phyloP scores from a whole-genome alignment of 495 filamentous ascomycete genomes.

The Tuber magnatum region DNA sequence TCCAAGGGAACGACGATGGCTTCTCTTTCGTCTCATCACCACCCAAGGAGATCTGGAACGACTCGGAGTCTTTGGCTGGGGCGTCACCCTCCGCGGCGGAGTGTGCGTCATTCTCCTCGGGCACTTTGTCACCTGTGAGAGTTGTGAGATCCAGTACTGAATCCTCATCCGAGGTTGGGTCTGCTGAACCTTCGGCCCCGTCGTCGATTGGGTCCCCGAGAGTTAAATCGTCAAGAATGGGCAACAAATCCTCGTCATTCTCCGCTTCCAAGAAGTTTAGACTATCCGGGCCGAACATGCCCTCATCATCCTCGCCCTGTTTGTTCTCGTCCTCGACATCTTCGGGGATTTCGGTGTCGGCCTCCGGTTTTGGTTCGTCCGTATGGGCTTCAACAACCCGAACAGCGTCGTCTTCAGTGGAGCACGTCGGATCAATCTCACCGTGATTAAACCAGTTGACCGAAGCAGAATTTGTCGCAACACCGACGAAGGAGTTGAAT shows the following conservation, averaged over 20 bases:
- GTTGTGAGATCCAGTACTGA: not conserved
- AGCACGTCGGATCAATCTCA: not conserved
- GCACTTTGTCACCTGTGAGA: not conserved
- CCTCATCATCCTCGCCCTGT: not conserved
- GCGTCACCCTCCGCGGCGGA: not conserved
- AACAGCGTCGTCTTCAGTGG: not conserved
- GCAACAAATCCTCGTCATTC: not conserved
- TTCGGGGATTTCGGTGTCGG: not conserved
- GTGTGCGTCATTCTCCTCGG: not conserved
- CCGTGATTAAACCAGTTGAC: not conserved
- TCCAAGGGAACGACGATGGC: not conserved
- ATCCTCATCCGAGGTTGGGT: not conserved
- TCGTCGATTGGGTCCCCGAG: not conserved
- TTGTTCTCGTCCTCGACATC: not conserved
- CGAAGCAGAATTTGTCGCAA: not conserved
- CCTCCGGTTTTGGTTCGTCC: not conserved
- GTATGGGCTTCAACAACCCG: not conserved
- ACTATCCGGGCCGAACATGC: not conserved
- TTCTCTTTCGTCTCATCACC: not conserved
- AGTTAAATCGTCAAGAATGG: not conserved
- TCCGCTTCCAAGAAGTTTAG: not conserved
- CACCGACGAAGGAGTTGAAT: conserved; percentile 7
- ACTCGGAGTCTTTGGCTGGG: not conserved
- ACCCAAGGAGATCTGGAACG: not conserved
- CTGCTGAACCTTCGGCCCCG: not conserved